phyloP scores from a whole-genome alignment of 257 asterid species.

The Solanum chilense region DNA sequence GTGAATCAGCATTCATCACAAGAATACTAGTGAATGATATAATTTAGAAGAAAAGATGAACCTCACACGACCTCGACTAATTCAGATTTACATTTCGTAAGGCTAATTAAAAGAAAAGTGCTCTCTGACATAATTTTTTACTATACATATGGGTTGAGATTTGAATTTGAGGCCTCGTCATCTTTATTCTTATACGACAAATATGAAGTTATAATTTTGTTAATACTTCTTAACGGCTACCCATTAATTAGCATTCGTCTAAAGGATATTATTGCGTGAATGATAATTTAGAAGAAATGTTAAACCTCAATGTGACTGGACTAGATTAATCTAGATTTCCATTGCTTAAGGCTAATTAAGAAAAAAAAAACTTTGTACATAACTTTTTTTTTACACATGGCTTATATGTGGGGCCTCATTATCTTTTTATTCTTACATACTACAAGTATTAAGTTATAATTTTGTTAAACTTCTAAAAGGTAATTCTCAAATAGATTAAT shows the following conservation, averaged over 20 bases:
- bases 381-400: background rate
- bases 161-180: background rate
- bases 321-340: background rate
- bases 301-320: background rate
- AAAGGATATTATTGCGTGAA: background rate
- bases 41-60: background rate
- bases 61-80: background rate
- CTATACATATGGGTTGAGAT: background rate
- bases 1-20: background rate
- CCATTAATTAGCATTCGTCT: background rate
- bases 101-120: background rate
- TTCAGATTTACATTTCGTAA: background rate
- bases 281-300: background rate
- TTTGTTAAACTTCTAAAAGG: background rate
- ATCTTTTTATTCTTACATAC: too few relatives aligned
- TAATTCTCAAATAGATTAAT: background rate
- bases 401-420: background rate
- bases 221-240: background rate
- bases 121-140: background rate
- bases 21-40: background rate
- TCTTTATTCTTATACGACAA: background rate
- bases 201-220: background rate
- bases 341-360: background rate
- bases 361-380: background rate
- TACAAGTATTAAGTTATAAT: background rate